Evolutionary conservation across 495 filamentous ascomycete genomes (phyloP), one percentile per base, ranked within the genome.

Genomic region (Neurospora sp.): DNA sequence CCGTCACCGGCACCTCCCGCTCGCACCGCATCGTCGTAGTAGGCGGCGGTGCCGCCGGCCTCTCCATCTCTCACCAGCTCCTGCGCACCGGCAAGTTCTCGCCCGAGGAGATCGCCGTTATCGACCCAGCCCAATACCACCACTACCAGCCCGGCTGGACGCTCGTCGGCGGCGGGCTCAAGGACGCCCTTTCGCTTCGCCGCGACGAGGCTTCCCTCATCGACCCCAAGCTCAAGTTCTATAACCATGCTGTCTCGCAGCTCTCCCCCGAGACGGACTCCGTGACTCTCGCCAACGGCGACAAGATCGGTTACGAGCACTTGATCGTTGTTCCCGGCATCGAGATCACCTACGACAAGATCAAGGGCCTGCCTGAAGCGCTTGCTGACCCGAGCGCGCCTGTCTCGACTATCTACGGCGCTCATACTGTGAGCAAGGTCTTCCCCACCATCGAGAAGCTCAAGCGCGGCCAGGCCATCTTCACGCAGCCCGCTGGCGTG

Each of bases 81-180:
- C 84, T 91, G 8, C 83, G 83, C 37, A 83, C 83, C 5, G 84
- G 86, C 48, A 84, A 85, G 68, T 89, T 90, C 74, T 74, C 80
- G 0, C 84, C 85, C 66, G 84, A 90, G 59, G 90, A 92, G 73
- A 88, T 92, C 73, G 90, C 89, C n/a, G 78, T 92, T 46, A 79
- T 92, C 68, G 90, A 92, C 77, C 90, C 89, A 0, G 84, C 90
- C 1, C 76, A 84, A 73, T 89, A 84, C 81, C 90, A 92, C 80
- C 86, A 91, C 83, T 92, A 91, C 81, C 90, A 92, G 79, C 89
- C 90, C 3, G 90, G 90, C 71, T 92, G 90, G 90, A 91, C 90
- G 12, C 84, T 92, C 3, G 89, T 91, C 42, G 53, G 88, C 68
- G 88, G 89, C 37, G 90, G 90, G 16, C 83, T 92, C 61, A 91